A percentile compares a stretch with the other conserved stretches of the same genome.
These are phyloP conservation scores for Neospora caninum DNA, from an alignment of 169 alveolate genomes.

Conservation along the genomic window DNA sequence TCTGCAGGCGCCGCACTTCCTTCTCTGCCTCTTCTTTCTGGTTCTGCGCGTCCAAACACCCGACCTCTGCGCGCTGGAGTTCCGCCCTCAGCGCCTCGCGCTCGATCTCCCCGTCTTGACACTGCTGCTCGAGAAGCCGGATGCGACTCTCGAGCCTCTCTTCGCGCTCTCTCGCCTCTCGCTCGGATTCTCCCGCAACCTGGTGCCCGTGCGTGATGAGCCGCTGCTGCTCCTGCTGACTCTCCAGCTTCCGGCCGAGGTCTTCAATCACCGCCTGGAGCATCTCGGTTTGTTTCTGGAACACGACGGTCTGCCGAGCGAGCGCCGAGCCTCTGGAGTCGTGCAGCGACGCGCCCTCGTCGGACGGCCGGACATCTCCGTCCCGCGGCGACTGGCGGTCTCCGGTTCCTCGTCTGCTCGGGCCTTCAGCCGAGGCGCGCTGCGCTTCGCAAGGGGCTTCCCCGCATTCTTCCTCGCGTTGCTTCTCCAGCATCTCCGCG, in stretches of 20 bases:
- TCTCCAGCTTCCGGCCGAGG: constrained; percentile 9
- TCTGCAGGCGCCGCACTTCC: constrained; percentile 12
- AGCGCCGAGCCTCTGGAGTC: background rate
- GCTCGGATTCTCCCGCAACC: background rate
- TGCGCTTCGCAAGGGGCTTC: background rate
- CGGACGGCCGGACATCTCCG: too few species aligned
- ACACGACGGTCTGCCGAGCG: background rate
- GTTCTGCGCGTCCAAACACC: background rate
- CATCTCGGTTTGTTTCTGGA: constrained; percentile 13
- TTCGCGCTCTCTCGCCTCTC: background rate
- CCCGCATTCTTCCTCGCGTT: background rate
- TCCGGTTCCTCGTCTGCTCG: too few species aligned
- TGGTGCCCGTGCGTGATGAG: constrained; percentile 13
- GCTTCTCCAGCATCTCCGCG: background rate
- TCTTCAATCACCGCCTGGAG: constrained; percentile 15
- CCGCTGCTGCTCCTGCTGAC: constrained; percentile 10
- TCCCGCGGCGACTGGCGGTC: too few species aligned
- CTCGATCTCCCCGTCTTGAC: constrained; percentile 6
- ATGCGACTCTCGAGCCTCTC: background rate
- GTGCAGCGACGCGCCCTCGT: background rate
- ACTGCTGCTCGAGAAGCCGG: constrained; percentile 4
- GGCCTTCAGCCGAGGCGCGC: background rate
- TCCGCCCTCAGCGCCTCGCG: constrained; percentile 7
- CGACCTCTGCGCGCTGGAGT: constrained; percentile 21
- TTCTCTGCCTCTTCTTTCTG: constrained; percentile 12